phyloP scores from a whole-genome alignment of 2,329 filamentous ascomycete genomes.

The Calonectria montana region DNA sequence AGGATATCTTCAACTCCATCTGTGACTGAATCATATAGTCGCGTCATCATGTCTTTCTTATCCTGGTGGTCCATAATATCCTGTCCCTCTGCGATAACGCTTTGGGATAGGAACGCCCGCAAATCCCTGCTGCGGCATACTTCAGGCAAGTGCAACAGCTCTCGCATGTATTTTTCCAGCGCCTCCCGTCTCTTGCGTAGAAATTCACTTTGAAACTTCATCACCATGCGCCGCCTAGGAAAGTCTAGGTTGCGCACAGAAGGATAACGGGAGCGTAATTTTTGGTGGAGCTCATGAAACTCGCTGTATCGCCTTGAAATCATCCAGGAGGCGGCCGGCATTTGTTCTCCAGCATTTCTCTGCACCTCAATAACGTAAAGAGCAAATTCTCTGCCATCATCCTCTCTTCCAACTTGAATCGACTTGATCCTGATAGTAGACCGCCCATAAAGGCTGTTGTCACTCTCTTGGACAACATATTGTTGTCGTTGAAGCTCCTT shows the following conservation, averaged over 20 bases:
- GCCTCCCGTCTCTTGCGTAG: conserved; percentile 87
- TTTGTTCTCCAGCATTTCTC: conserved; percentile 90
- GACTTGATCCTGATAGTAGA: conserved; percentile 91
- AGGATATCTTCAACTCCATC: conserved; percentile 99
- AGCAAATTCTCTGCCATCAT: conserved; percentile 93
- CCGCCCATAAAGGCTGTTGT: conserved; percentile 95
- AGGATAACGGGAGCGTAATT: conserved; percentile 84
- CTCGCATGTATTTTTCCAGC: conserved; percentile 85
- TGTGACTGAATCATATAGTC: conserved; percentile 95
- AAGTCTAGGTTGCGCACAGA: conserved; percentile 93
- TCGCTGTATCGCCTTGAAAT: conserved; percentile 95
- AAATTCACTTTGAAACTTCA: conserved; percentile 97
- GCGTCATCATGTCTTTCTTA: conserved; percentile 89
- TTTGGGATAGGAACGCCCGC: conserved; percentile 91
- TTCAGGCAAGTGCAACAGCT: conserved; percentile 87
- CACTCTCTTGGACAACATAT: conserved; percentile 96
- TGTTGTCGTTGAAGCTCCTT: conserved; percentile 97
- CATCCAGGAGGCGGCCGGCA: conserved; percentile 95
- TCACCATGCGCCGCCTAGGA: conserved; percentile 88
- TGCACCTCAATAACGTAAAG: conserved; percentile 94
- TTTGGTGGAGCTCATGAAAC: conserved; percentile 95
- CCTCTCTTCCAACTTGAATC: conserved; percentile 90
- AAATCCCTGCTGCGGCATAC: conserved; percentile 95
- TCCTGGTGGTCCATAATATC: conserved; percentile 68
- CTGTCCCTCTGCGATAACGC: conserved; percentile 76